These are phyloP conservation scores for Phialophora macrospora DNA, from an alignment of 2,329 filamentous ascomycete species.

Conservation along the genomic window DNA sequence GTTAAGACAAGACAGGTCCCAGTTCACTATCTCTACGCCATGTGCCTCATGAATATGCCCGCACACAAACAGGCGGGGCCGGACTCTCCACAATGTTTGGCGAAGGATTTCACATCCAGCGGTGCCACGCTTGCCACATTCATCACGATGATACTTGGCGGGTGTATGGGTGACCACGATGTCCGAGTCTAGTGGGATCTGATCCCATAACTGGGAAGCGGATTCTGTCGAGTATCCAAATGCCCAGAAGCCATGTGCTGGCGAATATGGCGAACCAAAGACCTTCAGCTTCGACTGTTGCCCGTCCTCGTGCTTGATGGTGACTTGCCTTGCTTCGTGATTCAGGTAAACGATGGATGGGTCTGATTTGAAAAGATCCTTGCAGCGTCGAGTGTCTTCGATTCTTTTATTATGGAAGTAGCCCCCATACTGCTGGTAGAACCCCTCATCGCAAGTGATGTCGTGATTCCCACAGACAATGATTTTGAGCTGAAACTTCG, in stretches of 20 bases:
- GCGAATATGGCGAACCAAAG: slow-evolving; percentile 64
- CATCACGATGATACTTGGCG: slow-evolving; percentile 57
- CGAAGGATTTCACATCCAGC: slow-evolving; percentile 58
- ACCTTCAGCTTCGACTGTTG: slow-evolving; percentile 58
- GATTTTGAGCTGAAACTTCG: slow-evolving; percentile 52
- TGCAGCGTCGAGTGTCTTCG: slow-evolving; percentile 54
- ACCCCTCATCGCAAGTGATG: slow-evolving; percentile 41
- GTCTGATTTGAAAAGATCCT: slow-evolving; percentile 50
- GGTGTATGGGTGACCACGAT: slow-evolving; percentile 64
- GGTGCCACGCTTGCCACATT: slow-evolving; percentile 39
- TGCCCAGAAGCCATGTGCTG: slow-evolving; percentile 55
- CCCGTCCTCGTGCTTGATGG: slow-evolving; percentile 51
- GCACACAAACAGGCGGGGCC: slow-evolving; percentile 59
- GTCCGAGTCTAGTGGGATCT: slow-evolving; percentile 58
- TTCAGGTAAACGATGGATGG: slow-evolving; percentile 58
- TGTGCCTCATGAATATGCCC: slow-evolving; percentile 65
- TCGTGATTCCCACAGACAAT: slow-evolving; percentile 57
- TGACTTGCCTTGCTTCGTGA: slow-evolving; percentile 54
- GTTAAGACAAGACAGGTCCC: slow-evolving; percentile 45
- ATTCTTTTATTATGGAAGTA: slow-evolving; percentile 52
- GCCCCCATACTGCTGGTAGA: slow-evolving; percentile 51
- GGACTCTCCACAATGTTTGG: slow-evolving; percentile 51
- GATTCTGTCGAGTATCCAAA: slow-evolving; percentile 58
- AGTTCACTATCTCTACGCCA: slow-evolving; percentile 59
- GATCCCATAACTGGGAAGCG: slow-evolving; percentile 54